Evolutionary conservation across 2,329 filamentous ascomycete genomes (phyloP), one percentile per base, ranked within the genome.

Genomic region (Periconia sp.): DNA sequence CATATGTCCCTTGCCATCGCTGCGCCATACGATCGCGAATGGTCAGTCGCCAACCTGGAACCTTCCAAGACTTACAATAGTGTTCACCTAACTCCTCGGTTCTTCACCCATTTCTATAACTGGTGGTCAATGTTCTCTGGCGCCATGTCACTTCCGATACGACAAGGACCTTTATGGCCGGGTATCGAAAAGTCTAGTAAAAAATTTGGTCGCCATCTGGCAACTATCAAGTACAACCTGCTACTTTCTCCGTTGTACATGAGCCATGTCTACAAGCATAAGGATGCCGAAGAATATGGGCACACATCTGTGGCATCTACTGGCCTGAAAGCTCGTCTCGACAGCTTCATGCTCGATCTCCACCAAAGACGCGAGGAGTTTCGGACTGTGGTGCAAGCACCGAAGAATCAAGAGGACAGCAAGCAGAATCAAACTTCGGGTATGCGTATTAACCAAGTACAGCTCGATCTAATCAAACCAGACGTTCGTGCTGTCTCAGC

Each of bases 101-200:
- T 99, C 79, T 99, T 99, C 72, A 97, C 93, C 0, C 94, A 99
- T 71, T 99, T 99, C 79, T 97, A 92, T 77, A 86, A 87, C 53
- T 99, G 94, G 94, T 97, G 92, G 92, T 93, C 90, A 1, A 85
- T 97, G 62, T 99, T 99, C 74, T 92, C 92, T 9, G 92, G 93
- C 1, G 89, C 93, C 9, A 92, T 97, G 87, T 95, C 93, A 11
- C 81, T 99, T 27, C 95, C 94, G 11, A 89, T 99, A 53, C 90
- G 94, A 1, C 95, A 99, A 77, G 94, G 94, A 15, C 83, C 84
- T 45, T 81, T 99, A 2, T 99, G 92, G 86, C 93, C 92, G 6
- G 92, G 91, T 0, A 84, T 92, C 20, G 94, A 97, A 63, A 97
- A 96, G 79, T 94, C 91, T 44, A 97, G 91, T 80, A 99, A 99